Base-by-base conservation (phyloP, 2,329 filamentous ascomycete species). In the Chrysoporthe austroafricana region DNA sequence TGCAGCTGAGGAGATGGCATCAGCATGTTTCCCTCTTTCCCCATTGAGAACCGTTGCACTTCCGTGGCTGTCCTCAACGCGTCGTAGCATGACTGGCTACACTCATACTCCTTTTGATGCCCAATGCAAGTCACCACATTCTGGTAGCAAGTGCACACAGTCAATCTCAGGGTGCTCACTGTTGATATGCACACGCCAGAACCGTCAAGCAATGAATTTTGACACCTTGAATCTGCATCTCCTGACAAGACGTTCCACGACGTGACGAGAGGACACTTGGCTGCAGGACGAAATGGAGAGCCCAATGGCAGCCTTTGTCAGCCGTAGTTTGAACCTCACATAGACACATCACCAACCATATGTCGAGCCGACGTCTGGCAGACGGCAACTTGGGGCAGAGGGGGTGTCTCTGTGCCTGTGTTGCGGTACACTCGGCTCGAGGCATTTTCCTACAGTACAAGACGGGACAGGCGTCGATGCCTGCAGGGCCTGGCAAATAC, bases 291-390 rank as follows among this genome's bases (percentile, higher is more conserved):
- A n/a, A 43, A n/a, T 54, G 32, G 3, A 39, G 21, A 9, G 48
- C 21, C 11, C 32, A 52, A 34, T 63, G 34, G 61, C 61, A 56
- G 6, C 36, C 61, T 16, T 54, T 63, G 61, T 63, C 61, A 50
- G 44, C 42, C 44, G 32, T 54, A 39, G 44, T 44, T n/a, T 26
- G 39, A 6, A 43, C 5, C 57, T 42, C 34, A 58, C 36, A 42
- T 21, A 48, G 52, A 50, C 39, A 59, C 32, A n/a, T 34, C 39
- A 46, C 39, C 50, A 32, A 36, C 39, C 44, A 64, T 26, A 48
- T 18, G 18, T 58, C 54, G 54, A 32, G 54, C 54, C 11, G 43
- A 50, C 18, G 18, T 50, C 32, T 32, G 54, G 43, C 54, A 59
- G 32, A n/a, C 43, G 13, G 34, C 16, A 9, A 43, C 7, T 46